Base-by-base conservation (phyloP, 495 filamentous ascomycete species). In the Aspergillus olivimuriae region DNA sequence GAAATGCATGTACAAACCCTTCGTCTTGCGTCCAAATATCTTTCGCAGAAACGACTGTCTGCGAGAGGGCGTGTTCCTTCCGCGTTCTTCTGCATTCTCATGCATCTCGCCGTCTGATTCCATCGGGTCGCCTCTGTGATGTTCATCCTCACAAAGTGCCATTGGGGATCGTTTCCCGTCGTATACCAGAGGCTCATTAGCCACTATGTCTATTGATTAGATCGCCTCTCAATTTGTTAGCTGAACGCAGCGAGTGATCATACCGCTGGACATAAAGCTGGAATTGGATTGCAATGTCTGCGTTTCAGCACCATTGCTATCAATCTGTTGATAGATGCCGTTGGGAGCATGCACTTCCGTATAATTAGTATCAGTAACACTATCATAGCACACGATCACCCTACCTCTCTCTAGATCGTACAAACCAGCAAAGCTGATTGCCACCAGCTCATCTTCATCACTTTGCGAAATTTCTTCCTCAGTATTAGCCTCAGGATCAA, bases 361-460 rank as follows among this genome's bases (percentile, higher is more conserved):
- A 41, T 20, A 34, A 30, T 48, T 31, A 41, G 15, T 16, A 41
- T 8, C 8, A 28, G 19, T 26, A 3, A 36, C n/a, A 4, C 28
- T 4, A 33, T 11, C 0, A 12, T 2, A 35, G 10, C 15, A 15
- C 3, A 15, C 14, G 26, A 1, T 4, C 16, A 11, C 34, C 38
- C 30, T 41, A 57, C 60, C 57, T 50, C 49, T 46, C 43, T 64
- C 60, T 26, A 64, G 31, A 30, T 64, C 58, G 38, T 61, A 60
- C 19, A 57, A 18, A n/a, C 53, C 51, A 19, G 58, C 48, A 50
- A 64, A 64, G 22, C 55, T 55, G 19, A 64, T 54, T 1, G 60
- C 60, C 9, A 64, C 33, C 11, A 64, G 35, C 43, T 64, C 60
- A 34, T 60, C 56, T 38, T 64, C 60, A 28, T 63, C 60, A 18